phyloP scores from a whole-genome alignment of 2,329 filamentous ascomycete genomes.

The Hortaea sp. region DNA sequence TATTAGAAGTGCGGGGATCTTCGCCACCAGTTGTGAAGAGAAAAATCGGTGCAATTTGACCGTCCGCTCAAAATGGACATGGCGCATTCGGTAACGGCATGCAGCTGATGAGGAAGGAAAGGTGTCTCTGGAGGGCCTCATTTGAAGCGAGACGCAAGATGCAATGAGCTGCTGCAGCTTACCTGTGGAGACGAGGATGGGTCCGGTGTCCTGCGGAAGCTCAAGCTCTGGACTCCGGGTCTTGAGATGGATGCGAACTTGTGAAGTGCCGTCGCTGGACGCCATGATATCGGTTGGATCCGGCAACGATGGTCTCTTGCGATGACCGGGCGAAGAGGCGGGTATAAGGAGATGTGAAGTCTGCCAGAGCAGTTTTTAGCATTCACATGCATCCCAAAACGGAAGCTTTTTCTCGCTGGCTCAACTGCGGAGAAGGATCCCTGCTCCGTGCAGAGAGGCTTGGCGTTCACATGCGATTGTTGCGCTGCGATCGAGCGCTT shows the following conservation, averaged over 20 bases:
- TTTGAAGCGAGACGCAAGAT: background rate
- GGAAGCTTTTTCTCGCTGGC: background rate
- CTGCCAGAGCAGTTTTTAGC: background rate
- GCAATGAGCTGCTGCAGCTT: constrained; percentile 7
- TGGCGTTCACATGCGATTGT: constrained; percentile 9
- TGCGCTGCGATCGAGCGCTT: background rate
- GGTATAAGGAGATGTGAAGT: no score
- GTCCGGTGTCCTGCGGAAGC: constrained; percentile 43
- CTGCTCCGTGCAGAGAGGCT: background rate
- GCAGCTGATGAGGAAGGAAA: background rate
- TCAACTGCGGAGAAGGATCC: constrained; percentile 1
- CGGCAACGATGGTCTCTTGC: no score
- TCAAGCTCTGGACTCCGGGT: constrained; percentile 44
- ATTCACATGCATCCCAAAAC: background rate
- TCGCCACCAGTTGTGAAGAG: no score
- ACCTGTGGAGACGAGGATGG: constrained; percentile 50
- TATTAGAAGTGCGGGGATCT: no score
- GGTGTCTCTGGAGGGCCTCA: background rate
- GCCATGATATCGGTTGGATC: background rate
- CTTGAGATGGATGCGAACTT: constrained; percentile 46
- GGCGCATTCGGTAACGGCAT: no score
- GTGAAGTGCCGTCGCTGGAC: constrained; percentile 15
- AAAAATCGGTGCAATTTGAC: no score
- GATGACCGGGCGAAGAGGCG: no score
- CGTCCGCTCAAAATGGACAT: no score